Conservation (phyloP, 192 early-diverging fungal species). For the Chytriomyces sp. region DNA sequence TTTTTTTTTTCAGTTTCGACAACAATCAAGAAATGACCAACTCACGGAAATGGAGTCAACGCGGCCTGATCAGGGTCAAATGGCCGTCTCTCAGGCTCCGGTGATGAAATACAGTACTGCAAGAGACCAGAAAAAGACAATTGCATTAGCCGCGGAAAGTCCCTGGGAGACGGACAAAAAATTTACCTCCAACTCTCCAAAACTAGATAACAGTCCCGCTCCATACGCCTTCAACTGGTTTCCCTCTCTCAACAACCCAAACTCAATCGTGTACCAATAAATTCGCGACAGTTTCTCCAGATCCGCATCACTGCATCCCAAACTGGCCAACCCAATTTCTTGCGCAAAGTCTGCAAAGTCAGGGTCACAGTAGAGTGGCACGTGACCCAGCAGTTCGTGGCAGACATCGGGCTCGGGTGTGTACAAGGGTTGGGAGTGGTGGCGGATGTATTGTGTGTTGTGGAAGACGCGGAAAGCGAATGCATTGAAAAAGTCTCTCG, state of each 20-base stretch:
- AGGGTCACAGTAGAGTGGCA: constrained; percentile 64
- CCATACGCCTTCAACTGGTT: constrained; percentile 86
- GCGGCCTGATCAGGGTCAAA: constrained; percentile 82
- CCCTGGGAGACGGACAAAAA: background rate
- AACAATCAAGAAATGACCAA: background rate
- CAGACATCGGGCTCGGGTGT: constrained; percentile 95
- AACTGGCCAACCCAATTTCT: constrained; percentile 90
- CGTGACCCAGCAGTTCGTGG: constrained; percentile 95
- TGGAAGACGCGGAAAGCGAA: constrained; percentile 98
- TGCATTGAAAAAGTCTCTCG: constrained; percentile 93
- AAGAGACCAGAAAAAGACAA: background rate
- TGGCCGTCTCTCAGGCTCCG: constrained; percentile 75
- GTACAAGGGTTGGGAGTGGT: constrained; percentile 87
- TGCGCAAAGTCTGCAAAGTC: constrained; percentile 95
- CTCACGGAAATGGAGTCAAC: constrained; percentile 50
- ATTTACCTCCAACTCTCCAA: constrained; percentile 84
- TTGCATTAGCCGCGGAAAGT: background rate
- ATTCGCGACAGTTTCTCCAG: constrained; percentile 77
- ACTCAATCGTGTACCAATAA: constrained; percentile 95
- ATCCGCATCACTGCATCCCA: constrained; percentile 91
- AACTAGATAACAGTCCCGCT: constrained; percentile 89
- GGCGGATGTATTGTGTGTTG: constrained; percentile 97
- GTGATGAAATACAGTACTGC: constrained; percentile 71
- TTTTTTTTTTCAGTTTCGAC: background rate
- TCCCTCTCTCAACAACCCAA: constrained; percentile 80